Conservation (phyloP, 371 early-diverging fungal species). For the Furculomyces boomerangus region DNA sequence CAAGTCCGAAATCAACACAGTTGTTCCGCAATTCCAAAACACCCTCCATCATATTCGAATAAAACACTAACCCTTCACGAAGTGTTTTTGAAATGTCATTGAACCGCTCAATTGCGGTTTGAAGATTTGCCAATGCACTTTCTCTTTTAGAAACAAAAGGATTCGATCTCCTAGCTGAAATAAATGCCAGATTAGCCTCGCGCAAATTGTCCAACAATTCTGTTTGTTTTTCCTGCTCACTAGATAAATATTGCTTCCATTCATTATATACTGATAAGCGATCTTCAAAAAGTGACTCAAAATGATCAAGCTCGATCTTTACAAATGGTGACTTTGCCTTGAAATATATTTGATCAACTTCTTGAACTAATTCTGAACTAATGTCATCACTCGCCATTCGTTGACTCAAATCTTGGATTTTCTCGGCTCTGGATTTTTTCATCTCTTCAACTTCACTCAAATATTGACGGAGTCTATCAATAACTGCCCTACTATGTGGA, state of each 20-base stretch:
- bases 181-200: conserved; percentile 41
- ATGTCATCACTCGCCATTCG: conserved; percentile 52
- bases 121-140: conserved; percentile 44
- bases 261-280: conserved; percentile 42
- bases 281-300: conserved; percentile 39
- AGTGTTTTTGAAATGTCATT: conserved; percentile 42
- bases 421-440: conserved; percentile 28
- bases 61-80: conserved; percentile 53
- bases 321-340: conserved; percentile 31
- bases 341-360: conserved; percentile 26
- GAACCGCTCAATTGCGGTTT: conserved; percentile 42
- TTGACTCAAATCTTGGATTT: conserved; percentile 34
- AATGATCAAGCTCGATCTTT: conserved; percentile 52
- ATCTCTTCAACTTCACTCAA: conserved; percentile 28
- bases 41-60: conserved; percentile 42
- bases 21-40: conserved; percentile 35
- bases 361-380: conserved; percentile 25
- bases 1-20: conserved; percentile 46
- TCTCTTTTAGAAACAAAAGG: conserved; percentile 35
- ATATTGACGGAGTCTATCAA: conserved; percentile 28
- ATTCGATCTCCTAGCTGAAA: conserved; percentile 29
- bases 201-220: conserved; percentile 35
- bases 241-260: conserved; percentile 30
- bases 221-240: conserved; percentile 40
- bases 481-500: conserved; percentile 25